Evolutionary conservation across 2,329 filamentous ascomycete species (phyloP), one percentile per base, ranked within the genome.

Genomic region (Didymella pinodella): DNA sequence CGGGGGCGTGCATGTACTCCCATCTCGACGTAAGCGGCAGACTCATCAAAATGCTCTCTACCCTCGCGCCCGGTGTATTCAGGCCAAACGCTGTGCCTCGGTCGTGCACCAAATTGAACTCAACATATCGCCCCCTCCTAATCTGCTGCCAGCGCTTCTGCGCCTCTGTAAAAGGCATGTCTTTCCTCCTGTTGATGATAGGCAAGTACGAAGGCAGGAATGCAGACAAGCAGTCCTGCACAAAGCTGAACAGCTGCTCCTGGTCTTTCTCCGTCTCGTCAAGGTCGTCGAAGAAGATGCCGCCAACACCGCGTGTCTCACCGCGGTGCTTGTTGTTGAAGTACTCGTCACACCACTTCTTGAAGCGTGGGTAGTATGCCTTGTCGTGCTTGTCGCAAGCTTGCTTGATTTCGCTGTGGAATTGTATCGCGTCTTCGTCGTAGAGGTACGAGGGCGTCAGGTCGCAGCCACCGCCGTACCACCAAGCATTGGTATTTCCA

Each of bases 111-210:
- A 99, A 85, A 79, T 99, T 99, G 79, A 99, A 99, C 80, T 99
- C 95, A 63, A 99, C 95, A 76, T 99, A 99, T 71, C 93, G 85
- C n/a, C 95, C 95, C 65, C 95, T 84, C 48, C 95, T 86, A 63
- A 99, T 84, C 81, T 98, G 95, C 81, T 99, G 95, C 95, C 95
- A 99, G 65, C 91, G 87, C 82, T 97, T 97, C 80, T 97, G 91
- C 67, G 88, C 84, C 47, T 90, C 89, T 0, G 88, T 93, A 71
- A 88, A 99, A 0, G 91, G 88, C 92, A 97, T 93, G 70, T 97
- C 90, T 82, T 96, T 98, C 67, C 95, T 84, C 76, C 85, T 89
- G 74, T 93, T 86, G 59, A 99, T 84, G 66, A 99, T 97, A 28
- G 95, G 94, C 1, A 97, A 71, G 73, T 98, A 99, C 0, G 90